A percentile compares a stretch with the other conserved stretches of the same genome.
Conservation (phyloP, 2,329 filamentous ascomycete genomes). For the Cladorrhinum sp. region DNA sequence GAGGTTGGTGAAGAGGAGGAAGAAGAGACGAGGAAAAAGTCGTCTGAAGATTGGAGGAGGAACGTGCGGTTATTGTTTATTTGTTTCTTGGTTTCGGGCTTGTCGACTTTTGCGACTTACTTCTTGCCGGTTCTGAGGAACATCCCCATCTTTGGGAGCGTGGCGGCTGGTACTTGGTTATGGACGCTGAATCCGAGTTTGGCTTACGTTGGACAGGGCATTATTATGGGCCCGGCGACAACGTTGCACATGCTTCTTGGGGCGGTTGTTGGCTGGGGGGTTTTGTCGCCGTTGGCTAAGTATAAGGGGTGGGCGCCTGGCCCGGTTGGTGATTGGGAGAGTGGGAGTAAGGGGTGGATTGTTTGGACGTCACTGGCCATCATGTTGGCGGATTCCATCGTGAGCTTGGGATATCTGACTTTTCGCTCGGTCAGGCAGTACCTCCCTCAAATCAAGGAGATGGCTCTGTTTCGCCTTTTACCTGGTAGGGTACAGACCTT, state of each 20-base stretch:
- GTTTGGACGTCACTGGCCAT: slow-evolving; percentile 95
- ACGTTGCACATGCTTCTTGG: slow-evolving; percentile 95
- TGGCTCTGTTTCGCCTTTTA: background rate
- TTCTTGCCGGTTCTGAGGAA: slow-evolving; percentile 83
- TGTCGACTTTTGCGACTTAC: slow-evolving; percentile 79
- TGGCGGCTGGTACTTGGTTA: slow-evolving; percentile 76
- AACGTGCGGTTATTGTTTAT: slow-evolving; percentile 55
- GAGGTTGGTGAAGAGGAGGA: slow-evolving; percentile 26
- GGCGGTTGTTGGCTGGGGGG: slow-evolving; percentile 82
- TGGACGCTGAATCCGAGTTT: slow-evolving; percentile 96
- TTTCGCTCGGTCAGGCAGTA: slow-evolving; percentile 40
- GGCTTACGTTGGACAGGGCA: slow-evolving; percentile 95
- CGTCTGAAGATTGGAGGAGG: slow-evolving; percentile 36
- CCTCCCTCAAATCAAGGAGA: slow-evolving; percentile 9
- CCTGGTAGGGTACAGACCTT: slow-evolving; percentile 11
- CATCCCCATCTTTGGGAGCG: slow-evolving; percentile 78
- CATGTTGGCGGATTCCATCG: slow-evolving; percentile 90
- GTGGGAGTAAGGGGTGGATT: slow-evolving; percentile 96
- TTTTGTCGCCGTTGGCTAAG: slow-evolving; percentile 88
- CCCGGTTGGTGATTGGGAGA: slow-evolving; percentile 81
- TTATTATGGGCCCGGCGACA: slow-evolving; percentile 96
- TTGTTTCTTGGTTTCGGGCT: slow-evolving; percentile 58
- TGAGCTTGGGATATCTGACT: slow-evolving; percentile 79
- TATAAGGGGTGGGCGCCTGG: slow-evolving; percentile 84
- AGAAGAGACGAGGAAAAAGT: slow-evolving; percentile 32